Evolutionary conservation across 495 filamentous ascomycete species (phyloP).

Genomic region (Mytilinidion resinicola): DNA sequence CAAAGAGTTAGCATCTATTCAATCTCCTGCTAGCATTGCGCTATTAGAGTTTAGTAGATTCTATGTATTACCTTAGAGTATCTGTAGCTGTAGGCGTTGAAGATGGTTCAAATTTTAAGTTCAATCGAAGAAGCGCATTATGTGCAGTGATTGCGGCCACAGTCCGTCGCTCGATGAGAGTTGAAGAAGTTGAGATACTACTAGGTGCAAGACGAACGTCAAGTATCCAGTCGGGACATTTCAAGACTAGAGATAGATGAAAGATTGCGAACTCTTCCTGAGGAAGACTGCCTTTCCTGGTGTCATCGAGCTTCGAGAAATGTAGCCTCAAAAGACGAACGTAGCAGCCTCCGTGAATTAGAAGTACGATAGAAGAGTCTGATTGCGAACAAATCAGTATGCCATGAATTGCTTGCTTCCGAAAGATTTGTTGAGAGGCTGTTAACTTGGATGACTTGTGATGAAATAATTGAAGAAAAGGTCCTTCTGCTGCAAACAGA

Average conservation of each 20-base stretch:
- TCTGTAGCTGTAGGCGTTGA: not conserved
- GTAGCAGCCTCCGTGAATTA: conserved; percentile 34
- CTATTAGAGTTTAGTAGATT: too few species aligned
- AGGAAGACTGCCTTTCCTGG: not conserved
- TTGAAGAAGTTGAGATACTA: conserved; percentile 17
- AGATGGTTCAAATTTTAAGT: not conserved
- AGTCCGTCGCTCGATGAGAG: conserved; percentile 22
- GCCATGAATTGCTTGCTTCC: conserved; percentile 62
- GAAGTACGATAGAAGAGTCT: conserved; percentile 2
- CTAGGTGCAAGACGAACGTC: conserved; percentile 52
- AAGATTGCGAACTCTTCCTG: not conserved
- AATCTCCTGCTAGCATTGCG: too few species aligned
- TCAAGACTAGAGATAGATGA: conserved; percentile 5
- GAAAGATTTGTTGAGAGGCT: conserved; percentile 47
- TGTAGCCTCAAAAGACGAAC: not conserved
- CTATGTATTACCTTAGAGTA: not conserved
- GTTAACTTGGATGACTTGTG: conserved; percentile 35
- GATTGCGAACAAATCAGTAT: conserved; percentile 40
- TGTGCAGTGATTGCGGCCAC: conserved; percentile 70
- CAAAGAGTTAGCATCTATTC: too few species aligned
- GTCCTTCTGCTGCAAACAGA: conserved; percentile 70
- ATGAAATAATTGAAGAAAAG: conserved; percentile 58
- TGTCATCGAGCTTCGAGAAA: too few species aligned
- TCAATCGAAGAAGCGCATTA: conserved; percentile 55
- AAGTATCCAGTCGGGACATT: conserved; percentile 75